Conservation (phyloP, 192 early-diverging fungal species). For the Backusella australiensis region DNA sequence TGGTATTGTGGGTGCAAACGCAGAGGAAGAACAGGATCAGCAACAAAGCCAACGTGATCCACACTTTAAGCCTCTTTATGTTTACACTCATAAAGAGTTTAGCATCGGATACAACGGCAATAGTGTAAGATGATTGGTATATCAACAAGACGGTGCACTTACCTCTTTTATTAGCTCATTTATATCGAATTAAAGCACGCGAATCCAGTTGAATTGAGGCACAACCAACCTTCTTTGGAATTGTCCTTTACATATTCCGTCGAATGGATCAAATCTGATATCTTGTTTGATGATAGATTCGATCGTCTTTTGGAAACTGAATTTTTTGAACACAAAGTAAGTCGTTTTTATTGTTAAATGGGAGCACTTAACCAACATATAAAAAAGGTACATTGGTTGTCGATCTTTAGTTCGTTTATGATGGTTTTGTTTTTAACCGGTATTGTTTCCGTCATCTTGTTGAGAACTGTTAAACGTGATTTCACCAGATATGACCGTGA, state of each 20-base stretch:
- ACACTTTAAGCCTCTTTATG: constrained; percentile 23
- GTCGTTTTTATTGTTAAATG: not conserved
- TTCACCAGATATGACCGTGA: constrained; percentile 77
- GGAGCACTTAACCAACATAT: not conserved
- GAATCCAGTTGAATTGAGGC: constrained; percentile 34
- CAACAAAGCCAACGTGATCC: not conserved
- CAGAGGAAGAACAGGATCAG: constrained; percentile 12
- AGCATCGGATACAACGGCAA: constrained; percentile 61
- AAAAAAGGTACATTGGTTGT: constrained; percentile 76
- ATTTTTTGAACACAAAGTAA: constrained; percentile 82
- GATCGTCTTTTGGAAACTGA: constrained; percentile 63
- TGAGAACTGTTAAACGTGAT: constrained; percentile 70
- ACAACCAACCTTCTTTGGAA: constrained; percentile 19
- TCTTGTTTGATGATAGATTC: constrained; percentile 61
- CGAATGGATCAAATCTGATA: constrained; percentile 51
- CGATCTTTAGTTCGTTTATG: constrained; percentile 79
- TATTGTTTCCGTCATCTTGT: constrained; percentile 71
- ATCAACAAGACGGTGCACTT: too few species aligned
- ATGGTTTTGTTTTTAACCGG: constrained; percentile 78
- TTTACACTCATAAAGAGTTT: constrained; percentile 66
- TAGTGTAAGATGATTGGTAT: constrained; percentile 32
- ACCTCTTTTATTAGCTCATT: constrained; percentile 44
- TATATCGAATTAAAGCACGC: constrained; percentile 41
- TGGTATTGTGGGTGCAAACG: constrained; percentile 49
- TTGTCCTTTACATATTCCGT: constrained; percentile 77